Evolutionary conservation across 2,329 filamentous ascomycete genomes (phyloP).

Genomic region (Aspergillus transmontanensis): DNA sequence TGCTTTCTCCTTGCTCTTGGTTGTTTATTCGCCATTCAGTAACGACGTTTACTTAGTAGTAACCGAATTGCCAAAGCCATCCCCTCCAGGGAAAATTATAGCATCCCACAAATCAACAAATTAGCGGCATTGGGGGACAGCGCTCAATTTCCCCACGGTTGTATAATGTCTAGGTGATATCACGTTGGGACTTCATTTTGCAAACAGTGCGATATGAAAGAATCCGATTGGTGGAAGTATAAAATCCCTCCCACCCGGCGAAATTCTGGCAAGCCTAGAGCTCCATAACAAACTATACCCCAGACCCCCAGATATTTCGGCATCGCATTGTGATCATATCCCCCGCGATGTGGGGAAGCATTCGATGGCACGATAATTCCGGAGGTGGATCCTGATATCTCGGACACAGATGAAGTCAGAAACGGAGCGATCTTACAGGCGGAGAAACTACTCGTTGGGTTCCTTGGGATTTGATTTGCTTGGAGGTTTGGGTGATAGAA

Average conservation of each 20-base stretch:
- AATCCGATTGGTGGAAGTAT: slow-evolving; percentile 27
- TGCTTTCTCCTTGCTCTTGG: neutral
- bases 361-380: neutral
- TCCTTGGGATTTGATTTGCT: neutral
- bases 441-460: slow-evolving; percentile 23
- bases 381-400: neutral
- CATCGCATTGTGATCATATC: slow-evolving; percentile 13
- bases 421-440: slow-evolving; percentile 24
- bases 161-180: neutral
- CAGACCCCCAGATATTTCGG: slow-evolving; percentile 1
- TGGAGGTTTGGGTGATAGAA: neutral
- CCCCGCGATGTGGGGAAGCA: slow-evolving; percentile 23
- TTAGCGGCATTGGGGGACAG: neutral
- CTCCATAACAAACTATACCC: neutral
- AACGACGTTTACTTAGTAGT: neutral
- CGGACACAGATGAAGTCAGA: neutral
- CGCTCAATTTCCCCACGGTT: neutral
- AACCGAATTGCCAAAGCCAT: neutral
- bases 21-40: neutral
- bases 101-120: neutral
- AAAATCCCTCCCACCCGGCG: neutral
- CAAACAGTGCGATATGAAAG: neutral
- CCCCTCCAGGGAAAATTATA: neutral
- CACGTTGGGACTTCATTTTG: neutral
- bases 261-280: slow-evolving; percentile 2